Conservation (phyloP, 129 eudicot genomes). For the Daucus carota region DH1_v3.0 NC_030388.2:519001-519500, state of each 20-base stretch:
- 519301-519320: slow-evolving; percentile 22
- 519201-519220: slow-evolving; percentile 31
- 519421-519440: no score
- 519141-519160: slow-evolving; percentile 25
- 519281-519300: slow-evolving; percentile 17
- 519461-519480: no score
- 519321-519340: slow-evolving; percentile 27
- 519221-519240: slow-evolving; percentile 3
- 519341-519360: slow-evolving; percentile 36
- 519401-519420: no score
- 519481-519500: no score
- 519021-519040: slow-evolving; percentile 38
- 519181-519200: slow-evolving; percentile 29
- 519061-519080: no score
- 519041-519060: no score
- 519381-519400: no score
- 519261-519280: slow-evolving; percentile 25
- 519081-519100: no score
- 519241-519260: slow-evolving; percentile 26
- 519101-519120: no score
- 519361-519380: slow-evolving; percentile 20
- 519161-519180: slow-evolving; percentile 9
- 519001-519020: slow-evolving; percentile 25
- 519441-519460: no score
- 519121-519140: no score